Percentiles rank a stretch among this genome's conserved stretches.
phyloP scores from a whole-genome alignment of 1,284 basidiomycete species.

The Xerocomus minutiporus region DNA sequence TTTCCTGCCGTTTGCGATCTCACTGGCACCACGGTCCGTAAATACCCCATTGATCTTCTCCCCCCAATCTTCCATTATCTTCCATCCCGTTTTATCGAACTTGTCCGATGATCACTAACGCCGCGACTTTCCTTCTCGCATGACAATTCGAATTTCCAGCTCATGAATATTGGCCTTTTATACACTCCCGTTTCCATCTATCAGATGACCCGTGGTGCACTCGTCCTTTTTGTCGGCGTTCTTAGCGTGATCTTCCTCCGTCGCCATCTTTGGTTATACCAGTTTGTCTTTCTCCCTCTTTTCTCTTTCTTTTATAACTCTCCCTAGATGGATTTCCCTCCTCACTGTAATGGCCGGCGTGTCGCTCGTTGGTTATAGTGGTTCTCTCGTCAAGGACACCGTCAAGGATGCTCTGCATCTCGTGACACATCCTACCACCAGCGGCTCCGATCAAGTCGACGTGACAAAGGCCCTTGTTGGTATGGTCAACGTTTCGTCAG shows the following conservation, averaged over 20 bases:
- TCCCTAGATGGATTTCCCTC: constrained; percentile 82
- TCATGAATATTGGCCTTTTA: constrained; percentile 94
- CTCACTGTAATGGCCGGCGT: constrained; percentile 90
- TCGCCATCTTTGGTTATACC: constrained; percentile 74
- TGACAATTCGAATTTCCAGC: constrained; percentile 37
- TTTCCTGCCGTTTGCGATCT: constrained; percentile 87
- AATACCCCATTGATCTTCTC: constrained; percentile 12
- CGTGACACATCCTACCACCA: constrained; percentile 21
- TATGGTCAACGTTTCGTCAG: constrained; percentile 31
- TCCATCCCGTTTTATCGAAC: constrained; percentile 5
- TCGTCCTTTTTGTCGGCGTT: constrained; percentile 94
- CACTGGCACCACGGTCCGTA: constrained; percentile 77
- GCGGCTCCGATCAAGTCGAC: constrained; percentile 50
- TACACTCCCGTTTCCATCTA: constrained; percentile 97
- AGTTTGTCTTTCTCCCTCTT: constrained; percentile 44
- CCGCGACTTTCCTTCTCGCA: constrained; percentile 12
- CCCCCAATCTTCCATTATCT: constrained; percentile 8
- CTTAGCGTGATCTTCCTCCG: constrained; percentile 91
- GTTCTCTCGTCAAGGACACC: constrained; percentile 78
- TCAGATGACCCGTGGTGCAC: constrained; percentile 96
- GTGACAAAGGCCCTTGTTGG: constrained; percentile 65
- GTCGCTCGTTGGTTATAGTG: constrained; percentile 86
- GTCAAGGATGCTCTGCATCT: constrained; percentile 42
- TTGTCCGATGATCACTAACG: constrained; percentile 18
- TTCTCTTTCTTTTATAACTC: constrained; percentile 8